Base-by-base conservation (phyloP, 257 asterid genomes). In the Fraxinus pennsylvanica region DNA sequence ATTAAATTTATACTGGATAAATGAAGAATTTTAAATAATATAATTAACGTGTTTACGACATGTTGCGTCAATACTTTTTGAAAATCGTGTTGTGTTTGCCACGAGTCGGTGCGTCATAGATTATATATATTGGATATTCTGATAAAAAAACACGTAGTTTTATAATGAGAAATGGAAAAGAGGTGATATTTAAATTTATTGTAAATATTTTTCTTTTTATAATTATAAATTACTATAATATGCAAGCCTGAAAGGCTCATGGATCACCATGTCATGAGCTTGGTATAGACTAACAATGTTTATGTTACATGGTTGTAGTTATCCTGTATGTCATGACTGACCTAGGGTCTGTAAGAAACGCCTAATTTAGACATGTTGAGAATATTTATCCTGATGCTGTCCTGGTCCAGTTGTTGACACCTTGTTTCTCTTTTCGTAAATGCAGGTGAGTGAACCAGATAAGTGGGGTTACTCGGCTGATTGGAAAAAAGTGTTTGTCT, bases 361-460 rank as follows among this genome's bases (percentile, higher is more conserved):
- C 67, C 3, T 17, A 54, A 59, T 59, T 59, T 21, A n/a, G 67
- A 8, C 1, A 8, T 25, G 69, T 63, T 63, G 14, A 27, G 19
- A 27, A 27, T 13, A 63, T 63, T 12, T 25, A 10, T 63, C 35
- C 69, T 1, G 6, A 0, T 63, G 68, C 68, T 61, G 13, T n/a
- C 32, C 32, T 22, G 15, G 19, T 63, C 17, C 6, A 25, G 35
- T 63, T 25, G 69, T 21, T 19, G 47, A 68, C 61, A 81, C 38
- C 29, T 38, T 33, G 50, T 69, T 78, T 71, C 75, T 80, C 73
- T 61, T 70, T 83, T 77, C 22, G n/a, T 27, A 75, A 47, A 86
- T 84, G 73, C 92, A 94, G 99, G 97, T 94, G 79, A 92, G 96
- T 66, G 96, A 92, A 79, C 94, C 99, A 63, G 90, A 86, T 83